Conservation (phyloP, 345 rosid species). For the Euphorbia pulcherrima region DNA sequence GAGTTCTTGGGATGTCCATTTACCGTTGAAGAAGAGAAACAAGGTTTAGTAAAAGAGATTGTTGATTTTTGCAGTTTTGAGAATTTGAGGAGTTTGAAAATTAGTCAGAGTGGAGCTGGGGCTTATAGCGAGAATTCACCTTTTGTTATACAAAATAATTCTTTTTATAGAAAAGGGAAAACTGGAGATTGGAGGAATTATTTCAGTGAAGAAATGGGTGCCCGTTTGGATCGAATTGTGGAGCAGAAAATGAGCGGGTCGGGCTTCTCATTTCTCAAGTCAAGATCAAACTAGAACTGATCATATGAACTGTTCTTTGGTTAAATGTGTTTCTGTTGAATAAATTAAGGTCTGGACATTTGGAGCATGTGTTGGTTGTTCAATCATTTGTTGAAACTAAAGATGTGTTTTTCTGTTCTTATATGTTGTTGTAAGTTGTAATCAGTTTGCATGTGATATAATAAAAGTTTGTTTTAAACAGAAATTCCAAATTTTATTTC, state of each 20-base stretch:
- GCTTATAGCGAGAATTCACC: not conserved
- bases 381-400: no score
- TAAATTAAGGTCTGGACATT: no score
- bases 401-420: no score
- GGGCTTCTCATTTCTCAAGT: conserved; percentile 2
- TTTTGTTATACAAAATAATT: not conserved
- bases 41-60: not conserved
- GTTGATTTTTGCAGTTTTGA: conserved; percentile 8
- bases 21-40: not conserved
- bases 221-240: conserved; percentile 2
- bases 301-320: no score
- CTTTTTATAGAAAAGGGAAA: not conserved
- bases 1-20: not conserved
- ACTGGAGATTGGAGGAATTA: conserved; percentile 8
- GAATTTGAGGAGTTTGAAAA: not conserved
- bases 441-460: no score
- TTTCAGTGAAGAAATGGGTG: conserved; percentile 3
- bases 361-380: no score
- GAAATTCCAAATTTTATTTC: no score
- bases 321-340: no score
- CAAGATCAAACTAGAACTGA: not conserved
- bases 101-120: not conserved
- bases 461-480: no score
- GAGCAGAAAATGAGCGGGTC: conserved; percentile 3
- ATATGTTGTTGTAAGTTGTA: no score